A percentile compares a stretch with the other conserved stretches of the same genome.
Evolutionary conservation across 345 rosid species (phyloP).

Genomic region (Anastatica hierochuntica): DNA sequence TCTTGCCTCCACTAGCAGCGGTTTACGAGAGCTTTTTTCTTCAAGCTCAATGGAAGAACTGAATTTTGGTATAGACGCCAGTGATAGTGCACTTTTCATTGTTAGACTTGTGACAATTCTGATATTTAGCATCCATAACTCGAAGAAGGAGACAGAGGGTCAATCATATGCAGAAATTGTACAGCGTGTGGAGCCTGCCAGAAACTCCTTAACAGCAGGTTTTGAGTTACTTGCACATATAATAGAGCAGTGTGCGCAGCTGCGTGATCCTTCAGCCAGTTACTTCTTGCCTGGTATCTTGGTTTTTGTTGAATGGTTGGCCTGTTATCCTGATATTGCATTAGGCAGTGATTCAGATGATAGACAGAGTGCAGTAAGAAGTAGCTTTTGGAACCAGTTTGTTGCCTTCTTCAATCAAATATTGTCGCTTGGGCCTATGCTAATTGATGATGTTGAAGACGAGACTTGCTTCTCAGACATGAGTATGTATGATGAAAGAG

Average conservation of each 20-base stretch:
- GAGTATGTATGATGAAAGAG: slow-evolving; percentile 89
- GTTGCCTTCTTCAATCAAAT: slow-evolving; percentile 60
- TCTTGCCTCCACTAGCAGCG: slow-evolving; percentile 49
- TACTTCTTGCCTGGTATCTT: slow-evolving; percentile 68
- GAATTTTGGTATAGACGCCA: slow-evolving; percentile 60
- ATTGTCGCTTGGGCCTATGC: slow-evolving; percentile 36
- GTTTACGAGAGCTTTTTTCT: slow-evolving; percentile 57
- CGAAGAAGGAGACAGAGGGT: slow-evolving; percentile 63
- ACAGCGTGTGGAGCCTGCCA: slow-evolving; percentile 76
- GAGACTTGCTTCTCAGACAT: slow-evolving; percentile 75
- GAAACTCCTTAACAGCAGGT: slow-evolving; percentile 69
- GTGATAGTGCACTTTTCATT: slow-evolving; percentile 57
- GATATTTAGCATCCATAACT: slow-evolving; percentile 61
- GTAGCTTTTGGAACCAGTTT: slow-evolving; percentile 62
- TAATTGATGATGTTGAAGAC: slow-evolving; percentile 58
- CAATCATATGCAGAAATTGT: slow-evolving; percentile 87
- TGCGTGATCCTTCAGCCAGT: slow-evolving; percentile 67
- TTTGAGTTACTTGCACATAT: slow-evolving; percentile 64
- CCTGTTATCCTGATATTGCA: slow-evolving; percentile 75
- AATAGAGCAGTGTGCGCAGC: slow-evolving; percentile 50
- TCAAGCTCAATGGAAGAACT: slow-evolving; percentile 50
- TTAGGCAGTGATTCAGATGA: slow-evolving; percentile 57
- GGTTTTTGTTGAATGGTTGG: slow-evolving; percentile 90
- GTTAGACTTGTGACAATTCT: slow-evolving; percentile 68
- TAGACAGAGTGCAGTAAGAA: slow-evolving; percentile 48